Percentiles rank a stretch among this genome's conserved stretches.
Conservation (phyloP, 2,329 filamentous ascomycete species). For the Pseudocercospora vitis region DNA sequence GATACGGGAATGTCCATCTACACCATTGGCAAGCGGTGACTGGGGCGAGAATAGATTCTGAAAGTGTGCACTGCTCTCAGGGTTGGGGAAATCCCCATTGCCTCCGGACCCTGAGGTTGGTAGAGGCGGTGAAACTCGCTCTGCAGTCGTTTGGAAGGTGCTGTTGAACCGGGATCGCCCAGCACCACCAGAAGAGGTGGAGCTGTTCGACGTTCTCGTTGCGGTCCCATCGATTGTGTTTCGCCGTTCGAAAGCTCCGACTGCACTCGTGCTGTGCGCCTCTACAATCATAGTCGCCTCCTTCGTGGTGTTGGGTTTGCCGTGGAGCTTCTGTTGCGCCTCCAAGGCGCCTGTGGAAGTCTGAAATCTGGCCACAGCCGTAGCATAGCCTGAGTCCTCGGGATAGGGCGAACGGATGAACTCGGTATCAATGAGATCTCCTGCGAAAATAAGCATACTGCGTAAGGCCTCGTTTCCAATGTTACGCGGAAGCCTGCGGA, state of each 20-base stretch:
- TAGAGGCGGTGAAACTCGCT: conserved; percentile 61
- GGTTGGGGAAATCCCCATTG: conserved; percentile 60
- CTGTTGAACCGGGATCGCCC: conserved; percentile 58
- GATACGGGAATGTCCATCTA: conserved; percentile 60
- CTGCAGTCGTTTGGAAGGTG: conserved; percentile 58
- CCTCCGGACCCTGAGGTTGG: conserved; percentile 49
- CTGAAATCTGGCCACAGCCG: conserved; percentile 60
- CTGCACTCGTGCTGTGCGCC: conserved; percentile 44
- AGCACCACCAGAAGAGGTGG: conserved; percentile 45
- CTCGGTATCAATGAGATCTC: conserved; percentile 61
- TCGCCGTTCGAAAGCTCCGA: conserved; percentile 39
- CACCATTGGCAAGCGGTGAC: conserved; percentile 69
- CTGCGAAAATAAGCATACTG: conserved; percentile 65
- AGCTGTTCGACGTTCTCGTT: conserved; percentile 46
- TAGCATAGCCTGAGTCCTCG: conserved; percentile 58
- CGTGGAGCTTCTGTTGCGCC: conserved; percentile 59
- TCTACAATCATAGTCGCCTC: conserved; percentile 61
- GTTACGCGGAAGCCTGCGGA: conserved; percentile 61
- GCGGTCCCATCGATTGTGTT: conserved; percentile 55
- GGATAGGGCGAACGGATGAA: conserved; percentile 56
- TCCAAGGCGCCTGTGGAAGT: conserved; percentile 59
- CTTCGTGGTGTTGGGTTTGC: conserved; percentile 61
- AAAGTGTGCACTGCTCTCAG: conserved; percentile 56
- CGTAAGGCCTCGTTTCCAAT: conserved; percentile 59
- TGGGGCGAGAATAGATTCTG: conserved; percentile 70